phyloP scores from a whole-genome alignment of 345 rosid genomes.

The Turnera subulata region DNA sequence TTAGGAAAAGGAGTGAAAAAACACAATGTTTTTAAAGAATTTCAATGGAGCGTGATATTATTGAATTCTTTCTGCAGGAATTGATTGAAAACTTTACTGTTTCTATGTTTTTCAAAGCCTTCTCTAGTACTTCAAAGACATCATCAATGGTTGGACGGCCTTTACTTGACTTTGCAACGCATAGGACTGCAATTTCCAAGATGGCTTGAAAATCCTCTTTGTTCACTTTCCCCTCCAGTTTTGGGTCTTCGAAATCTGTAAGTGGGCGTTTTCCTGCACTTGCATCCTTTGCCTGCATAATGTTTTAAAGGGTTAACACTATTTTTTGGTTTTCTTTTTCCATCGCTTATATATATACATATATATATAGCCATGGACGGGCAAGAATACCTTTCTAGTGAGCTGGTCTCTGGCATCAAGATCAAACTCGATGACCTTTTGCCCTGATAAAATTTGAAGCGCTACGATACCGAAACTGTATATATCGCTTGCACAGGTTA shows the following conservation, averaged over 20 bases:
- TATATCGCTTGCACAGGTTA: slow-evolving; percentile 60
- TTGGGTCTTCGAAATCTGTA: slow-evolving; percentile 45
- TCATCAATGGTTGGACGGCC: slow-evolving; percentile 48
- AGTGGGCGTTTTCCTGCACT: slow-evolving; percentile 36
- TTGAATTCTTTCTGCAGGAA: too few relatives aligned
- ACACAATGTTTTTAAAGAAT: too few relatives aligned
- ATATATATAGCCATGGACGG: too few relatives aligned
- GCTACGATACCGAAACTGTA: slow-evolving; percentile 65
- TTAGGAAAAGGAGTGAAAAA: too few relatives aligned
- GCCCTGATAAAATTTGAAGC: slow-evolving; percentile 62
- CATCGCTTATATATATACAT: too few relatives aligned
- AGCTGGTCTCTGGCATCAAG: slow-evolving; percentile 63
- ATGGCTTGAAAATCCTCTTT: slow-evolving; percentile 42
- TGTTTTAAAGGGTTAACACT: background rate
- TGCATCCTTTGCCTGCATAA: slow-evolving; percentile 48
- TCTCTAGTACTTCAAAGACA: slow-evolving; percentile 45
- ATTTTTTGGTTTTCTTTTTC: too few relatives aligned
- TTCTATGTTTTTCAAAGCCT: slow-evolving; percentile 41
- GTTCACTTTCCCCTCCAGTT: slow-evolving; percentile 36
- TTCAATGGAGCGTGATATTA: too few relatives aligned
- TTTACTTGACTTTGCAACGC: slow-evolving; percentile 47
- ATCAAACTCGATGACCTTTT: slow-evolving; percentile 55
- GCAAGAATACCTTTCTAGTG: slow-evolving; percentile 46
- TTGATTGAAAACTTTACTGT: slow-evolving; percentile 21
- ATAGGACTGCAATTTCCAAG: slow-evolving; percentile 42